Conservation (phyloP, 2,329 filamentous ascomycete species). For the Coniella vitis region DNA sequence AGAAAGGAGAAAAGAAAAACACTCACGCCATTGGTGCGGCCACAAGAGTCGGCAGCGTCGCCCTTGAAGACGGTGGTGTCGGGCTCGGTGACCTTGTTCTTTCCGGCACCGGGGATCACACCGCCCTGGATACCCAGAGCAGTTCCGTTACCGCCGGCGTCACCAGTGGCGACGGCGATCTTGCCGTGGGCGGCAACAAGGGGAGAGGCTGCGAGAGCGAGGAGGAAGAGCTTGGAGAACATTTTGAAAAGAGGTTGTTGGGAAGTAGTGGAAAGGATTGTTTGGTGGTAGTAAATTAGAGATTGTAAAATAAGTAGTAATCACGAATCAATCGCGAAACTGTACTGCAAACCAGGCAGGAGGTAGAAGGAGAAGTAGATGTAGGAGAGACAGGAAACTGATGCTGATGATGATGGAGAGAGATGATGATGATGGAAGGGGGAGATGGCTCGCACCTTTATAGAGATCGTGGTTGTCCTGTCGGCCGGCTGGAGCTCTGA, state of each 20-base stretch:
- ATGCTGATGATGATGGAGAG: slow-evolving; percentile 15
- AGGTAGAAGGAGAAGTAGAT: not conserved
- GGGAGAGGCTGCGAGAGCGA: slow-evolving; percentile 20
- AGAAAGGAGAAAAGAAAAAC: not conserved
- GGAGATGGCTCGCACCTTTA: slow-evolving; percentile 3
- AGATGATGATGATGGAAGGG: slow-evolving; percentile 11
- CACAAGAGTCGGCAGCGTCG: slow-evolving; percentile 31
- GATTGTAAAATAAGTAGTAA: not conserved
- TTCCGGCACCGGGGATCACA: slow-evolving; percentile 23
- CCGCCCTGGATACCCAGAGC: slow-evolving; percentile 31
- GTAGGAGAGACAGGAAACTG: slow-evolving; percentile 4
- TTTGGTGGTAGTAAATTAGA: not conserved
- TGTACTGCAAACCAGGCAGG: slow-evolving; percentile 15
- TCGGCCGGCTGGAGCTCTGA: not conserved
- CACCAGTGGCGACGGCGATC: slow-evolving; percentile 22
- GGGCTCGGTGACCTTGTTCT: slow-evolving; percentile 29
- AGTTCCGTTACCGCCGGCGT: slow-evolving; percentile 32
- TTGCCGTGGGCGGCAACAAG: slow-evolving; percentile 26
- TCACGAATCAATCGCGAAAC: slow-evolving; percentile 13
- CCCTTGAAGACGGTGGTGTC: slow-evolving; percentile 40
- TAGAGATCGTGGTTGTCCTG: not conserved
- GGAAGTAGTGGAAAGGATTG: not conserved
- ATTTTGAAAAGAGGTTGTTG: slow-evolving; percentile 2
- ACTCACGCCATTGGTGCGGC: slow-evolving; percentile 25
- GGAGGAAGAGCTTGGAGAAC: slow-evolving; percentile 16